phyloP scores from a whole-genome alignment of 306 rosid genomes.

The Echinosophora koreensis region DNA sequence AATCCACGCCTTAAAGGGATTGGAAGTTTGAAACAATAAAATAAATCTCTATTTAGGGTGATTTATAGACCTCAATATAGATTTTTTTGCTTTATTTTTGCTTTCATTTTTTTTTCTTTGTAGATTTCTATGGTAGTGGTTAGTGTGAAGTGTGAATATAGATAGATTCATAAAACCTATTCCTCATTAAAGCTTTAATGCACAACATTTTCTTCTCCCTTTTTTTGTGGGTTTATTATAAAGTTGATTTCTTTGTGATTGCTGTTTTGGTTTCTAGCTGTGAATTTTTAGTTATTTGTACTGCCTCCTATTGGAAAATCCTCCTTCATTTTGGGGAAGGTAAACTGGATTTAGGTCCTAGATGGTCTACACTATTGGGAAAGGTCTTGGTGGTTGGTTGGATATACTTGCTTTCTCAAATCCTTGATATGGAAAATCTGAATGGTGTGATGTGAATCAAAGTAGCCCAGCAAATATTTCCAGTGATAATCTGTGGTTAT shows the following conservation, averaged over 20 bases:
- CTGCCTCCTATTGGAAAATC: background rate
- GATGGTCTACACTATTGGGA: background rate
- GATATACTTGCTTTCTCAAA: constrained; percentile 8
- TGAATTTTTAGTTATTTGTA: background rate
- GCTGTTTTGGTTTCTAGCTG: constrained; percentile 9
- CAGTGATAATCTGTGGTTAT: constrained; percentile 31
- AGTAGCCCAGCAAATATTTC: background rate
- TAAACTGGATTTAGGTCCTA: background rate
- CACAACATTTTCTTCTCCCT: background rate
- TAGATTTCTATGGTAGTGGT: constrained; percentile 7
- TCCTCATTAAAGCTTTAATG: constrained; percentile 24
- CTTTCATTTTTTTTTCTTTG: background rate
- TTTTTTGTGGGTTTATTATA: background rate
- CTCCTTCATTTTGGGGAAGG: background rate
- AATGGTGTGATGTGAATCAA: constrained; percentile 3
- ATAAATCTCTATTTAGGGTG: background rate
- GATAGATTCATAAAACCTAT: background rate
- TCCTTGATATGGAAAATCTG: background rate
- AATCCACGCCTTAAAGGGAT: background rate
- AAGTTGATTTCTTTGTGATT: background rate
- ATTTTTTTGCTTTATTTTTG: background rate
- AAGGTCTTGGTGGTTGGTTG: constrained; percentile 13
- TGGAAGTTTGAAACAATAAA: background rate
- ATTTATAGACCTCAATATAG: background rate
- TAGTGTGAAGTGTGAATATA: background rate